These are phyloP conservation scores for Sequoiadendron giganteum DNA, from an alignment of 75 land plant species.

Conservation along the genomic window DNA sequence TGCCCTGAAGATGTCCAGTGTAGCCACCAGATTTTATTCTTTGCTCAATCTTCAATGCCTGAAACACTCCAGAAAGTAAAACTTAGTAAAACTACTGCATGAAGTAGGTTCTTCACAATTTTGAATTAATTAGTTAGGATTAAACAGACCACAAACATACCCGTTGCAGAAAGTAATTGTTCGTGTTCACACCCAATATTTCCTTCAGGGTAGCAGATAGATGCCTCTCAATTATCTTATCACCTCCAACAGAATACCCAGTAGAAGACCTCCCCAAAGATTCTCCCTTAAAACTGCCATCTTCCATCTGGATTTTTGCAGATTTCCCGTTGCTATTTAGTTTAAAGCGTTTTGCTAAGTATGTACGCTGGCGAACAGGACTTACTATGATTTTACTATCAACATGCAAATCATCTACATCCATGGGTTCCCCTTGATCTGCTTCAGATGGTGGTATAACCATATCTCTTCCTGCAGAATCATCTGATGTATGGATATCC, in stretches of 20 bases:
- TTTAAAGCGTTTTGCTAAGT: constrained; percentile 36
- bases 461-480: constrained; percentile 9
- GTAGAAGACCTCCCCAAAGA: constrained; percentile 41
- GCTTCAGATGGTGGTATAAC: constrained; percentile 11
- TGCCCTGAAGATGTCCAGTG: constrained; percentile 31
- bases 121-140: background rate
- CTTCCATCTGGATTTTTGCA: constrained; percentile 42
- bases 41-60: constrained; percentile 67
- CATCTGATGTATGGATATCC: constrained; percentile 19
- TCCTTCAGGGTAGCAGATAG: constrained; percentile 52
- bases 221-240: constrained; percentile 56
- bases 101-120: background rate
- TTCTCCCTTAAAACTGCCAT: constrained; percentile 62
- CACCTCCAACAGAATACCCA: constrained; percentile 22
- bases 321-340: constrained; percentile 46
- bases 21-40: constrained; percentile 78
- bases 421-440: constrained; percentile 32
- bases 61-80: constrained; percentile 11
- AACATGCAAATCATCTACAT: constrained; percentile 19
- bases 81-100: background rate
- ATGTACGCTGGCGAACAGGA: constrained; percentile 27
- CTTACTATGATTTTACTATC: constrained; percentile 40
- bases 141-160: constrained; percentile 21
- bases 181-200: constrained; percentile 65
- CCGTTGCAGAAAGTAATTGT: constrained; percentile 62